Evolutionary conservation across 148 eudicot genomes (phyloP).

Genomic region (Vaccinium darrowii): DNA sequence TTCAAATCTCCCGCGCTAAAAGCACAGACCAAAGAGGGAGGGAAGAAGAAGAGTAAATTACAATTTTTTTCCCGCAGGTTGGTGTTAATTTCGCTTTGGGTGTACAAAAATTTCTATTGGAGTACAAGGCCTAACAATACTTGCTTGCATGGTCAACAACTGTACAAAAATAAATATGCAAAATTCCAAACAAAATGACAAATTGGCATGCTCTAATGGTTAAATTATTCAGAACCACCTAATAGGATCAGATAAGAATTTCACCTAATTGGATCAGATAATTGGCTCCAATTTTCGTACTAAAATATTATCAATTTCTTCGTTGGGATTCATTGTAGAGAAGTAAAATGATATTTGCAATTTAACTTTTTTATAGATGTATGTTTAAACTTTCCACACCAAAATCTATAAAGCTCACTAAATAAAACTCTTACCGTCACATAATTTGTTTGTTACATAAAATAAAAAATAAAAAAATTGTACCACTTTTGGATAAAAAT

Average conservation of each 20-base stretch:
- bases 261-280: not conserved
- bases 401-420: not conserved
- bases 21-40: not conserved
- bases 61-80: not conserved
- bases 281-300: not conserved
- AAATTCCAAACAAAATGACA: no score
- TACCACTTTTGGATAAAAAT: not conserved
- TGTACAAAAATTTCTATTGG: not conserved
- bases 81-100: not conserved
- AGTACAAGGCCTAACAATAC: no score
- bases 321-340: no score
- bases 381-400: not conserved
- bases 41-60: not conserved
- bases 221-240: not conserved
- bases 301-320: not conserved
- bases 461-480: not conserved
- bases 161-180: no score
- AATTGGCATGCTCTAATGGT: no score
- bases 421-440: not conserved
- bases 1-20: constrained; percentile 16
- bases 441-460: not conserved
- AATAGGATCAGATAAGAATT: no score
- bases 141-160: no score
- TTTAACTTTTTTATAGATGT: not conserved
- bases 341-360: not conserved